phyloP scores from a whole-genome alignment of 768 basidiomycete species.

The Russula foetens region DNA sequence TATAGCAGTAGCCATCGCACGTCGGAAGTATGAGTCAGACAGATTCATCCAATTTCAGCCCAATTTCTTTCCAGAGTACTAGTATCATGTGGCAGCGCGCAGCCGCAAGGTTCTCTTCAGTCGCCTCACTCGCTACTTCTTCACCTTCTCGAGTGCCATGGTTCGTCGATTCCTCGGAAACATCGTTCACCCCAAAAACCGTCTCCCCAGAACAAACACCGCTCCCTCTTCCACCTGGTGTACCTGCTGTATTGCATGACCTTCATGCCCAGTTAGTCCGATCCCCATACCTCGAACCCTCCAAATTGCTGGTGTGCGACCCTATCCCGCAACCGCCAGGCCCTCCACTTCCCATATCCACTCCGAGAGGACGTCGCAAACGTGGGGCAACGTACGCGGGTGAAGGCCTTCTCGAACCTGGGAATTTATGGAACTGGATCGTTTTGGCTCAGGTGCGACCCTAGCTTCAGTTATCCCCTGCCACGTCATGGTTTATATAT shows the following conservation, averaged over 20 bases:
- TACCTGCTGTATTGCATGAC: conserved; percentile 43
- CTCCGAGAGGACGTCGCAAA: conserved; percentile 53
- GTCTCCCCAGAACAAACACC: conserved; percentile 23
- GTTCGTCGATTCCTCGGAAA: conserved; percentile 52
- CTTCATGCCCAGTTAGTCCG: conserved; percentile 49
- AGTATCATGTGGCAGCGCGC: background rate
- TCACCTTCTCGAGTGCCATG: conserved; percentile 36
- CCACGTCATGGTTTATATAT: background rate
- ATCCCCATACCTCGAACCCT: conserved; percentile 64
- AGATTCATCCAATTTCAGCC: too few relatives aligned
- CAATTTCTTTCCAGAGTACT: background rate
- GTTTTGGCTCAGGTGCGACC: conserved; percentile 59
- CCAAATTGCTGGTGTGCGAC: conserved; percentile 44
- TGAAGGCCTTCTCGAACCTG: conserved; percentile 44
- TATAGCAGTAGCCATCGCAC: background rate
- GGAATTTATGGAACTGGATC: conserved; percentile 71
- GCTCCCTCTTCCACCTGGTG: conserved; percentile 41
- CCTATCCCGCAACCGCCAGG: conserved; percentile 45
- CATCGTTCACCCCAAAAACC: conserved; percentile 2
- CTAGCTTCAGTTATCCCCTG: background rate
- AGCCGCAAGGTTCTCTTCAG: background rate
- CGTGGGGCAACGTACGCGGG: conserved; percentile 63
- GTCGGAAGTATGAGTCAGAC: too few relatives aligned
- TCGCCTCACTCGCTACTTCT: background rate
- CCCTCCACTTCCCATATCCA: conserved; percentile 48